A percentile compares a stretch with the other conserved stretches of the same genome.
phyloP scores from a whole-genome alignment of 768 basidiomycete genomes.

The Suillus subluteus region DNA sequence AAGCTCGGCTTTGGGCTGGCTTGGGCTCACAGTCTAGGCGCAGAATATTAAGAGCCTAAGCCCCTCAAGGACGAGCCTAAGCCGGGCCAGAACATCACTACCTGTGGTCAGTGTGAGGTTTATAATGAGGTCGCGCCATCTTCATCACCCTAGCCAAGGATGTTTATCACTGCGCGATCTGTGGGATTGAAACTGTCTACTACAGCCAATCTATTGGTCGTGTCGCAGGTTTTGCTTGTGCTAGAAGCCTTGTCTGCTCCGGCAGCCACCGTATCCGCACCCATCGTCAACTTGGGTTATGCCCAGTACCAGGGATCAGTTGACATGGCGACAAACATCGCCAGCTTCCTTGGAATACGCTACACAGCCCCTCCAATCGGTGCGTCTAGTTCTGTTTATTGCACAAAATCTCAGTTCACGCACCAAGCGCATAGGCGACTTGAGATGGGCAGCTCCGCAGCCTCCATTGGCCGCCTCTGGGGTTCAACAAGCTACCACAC shows the following conservation, averaged over 20 bases:
- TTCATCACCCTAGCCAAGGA: background rate
- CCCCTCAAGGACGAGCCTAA: no score
- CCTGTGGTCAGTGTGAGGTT: no score
- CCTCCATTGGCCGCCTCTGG: conserved; percentile 23
- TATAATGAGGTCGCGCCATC: background rate
- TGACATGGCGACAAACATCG: conserved; percentile 19
- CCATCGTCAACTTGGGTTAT: conserved; percentile 31
- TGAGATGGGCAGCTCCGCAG: conserved; percentile 35
- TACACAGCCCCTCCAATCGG: conserved; percentile 31
- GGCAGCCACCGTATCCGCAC: background rate
- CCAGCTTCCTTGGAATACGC: conserved; percentile 33
- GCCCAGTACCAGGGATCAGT: conserved; percentile 30
- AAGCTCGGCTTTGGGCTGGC: no score
- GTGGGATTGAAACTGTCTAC: background rate
- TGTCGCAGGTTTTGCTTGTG: conserved; percentile 14
- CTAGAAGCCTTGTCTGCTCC: conserved; percentile 10
- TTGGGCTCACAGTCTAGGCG: no score
- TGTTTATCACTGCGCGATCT: background rate
- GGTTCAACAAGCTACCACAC: conserved; percentile 29
- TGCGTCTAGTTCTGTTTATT: conserved; percentile 8
- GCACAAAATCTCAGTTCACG: background rate
- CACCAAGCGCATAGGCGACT: conserved; percentile 17
- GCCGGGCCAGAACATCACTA: no score
- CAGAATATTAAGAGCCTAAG: no score
- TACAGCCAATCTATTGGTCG: background rate